Base-by-base conservation (phyloP, 1,139 yeast genomes). In the Kodamaea arcana region DNA sequence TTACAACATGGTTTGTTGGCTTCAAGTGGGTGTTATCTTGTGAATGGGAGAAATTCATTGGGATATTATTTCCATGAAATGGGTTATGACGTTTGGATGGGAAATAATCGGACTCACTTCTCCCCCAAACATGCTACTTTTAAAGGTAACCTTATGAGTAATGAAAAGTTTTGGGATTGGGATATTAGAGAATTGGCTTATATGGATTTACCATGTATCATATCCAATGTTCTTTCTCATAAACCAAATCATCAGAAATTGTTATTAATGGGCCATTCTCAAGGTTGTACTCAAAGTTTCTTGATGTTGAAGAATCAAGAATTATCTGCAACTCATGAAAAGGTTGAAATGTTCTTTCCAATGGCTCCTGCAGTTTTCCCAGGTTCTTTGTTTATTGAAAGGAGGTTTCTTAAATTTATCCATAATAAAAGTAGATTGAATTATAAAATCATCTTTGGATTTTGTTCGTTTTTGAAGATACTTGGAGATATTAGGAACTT, bases 1-100 rank as follows among this genome's bases (percentile, higher is more conserved):
- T 60, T 86, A 44, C 68, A 90, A 17, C 98, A 92, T 50, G 98
- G 98, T 0, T 67, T 92, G 14, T 62, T 92, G 44, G 94, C 88
- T 49, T 82, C 94, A 20, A 79, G 94, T 0, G 97, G 92, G 0
- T 83, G 95, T 0, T 92, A 72, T 55, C 70, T 92, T 23, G 80
- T 94, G 0, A 66, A 84, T 14, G 97, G 97, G 0, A 65, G 68
- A 36, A 76, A 84, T 39, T 83, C 94, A 5, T 54, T 92, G 34
- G 94, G 94, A 0, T 80, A 78, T 45, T 72, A 66, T 46, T 63
- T 90, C 20, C 58, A 69, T 28, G 64, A 71, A 16, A 56, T 64
- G 22, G 95, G 95, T 0, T 87, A 72, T 53, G 97, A 92, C 48
- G 92, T 92, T 1, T 92, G 97, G 97, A 58, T 92, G 36, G 97